phyloP scores from a whole-genome alignment of 164 flowering plant species.

The Dillenia turbinata region DNA sequence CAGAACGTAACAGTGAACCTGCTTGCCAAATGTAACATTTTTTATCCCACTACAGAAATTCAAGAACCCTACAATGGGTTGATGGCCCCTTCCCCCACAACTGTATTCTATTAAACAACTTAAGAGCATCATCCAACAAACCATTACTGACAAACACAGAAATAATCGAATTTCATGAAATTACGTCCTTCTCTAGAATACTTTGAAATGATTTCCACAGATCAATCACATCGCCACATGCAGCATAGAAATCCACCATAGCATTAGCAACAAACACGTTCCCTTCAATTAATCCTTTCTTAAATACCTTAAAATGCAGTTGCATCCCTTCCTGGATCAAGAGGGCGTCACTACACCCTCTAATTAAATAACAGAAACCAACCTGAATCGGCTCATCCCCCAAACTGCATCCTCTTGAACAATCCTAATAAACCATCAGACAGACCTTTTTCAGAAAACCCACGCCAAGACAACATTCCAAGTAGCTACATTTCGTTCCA shows the following conservation, averaged over 20 bases:
- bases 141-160: slow-evolving; percentile 42
- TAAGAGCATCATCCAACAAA: slow-evolving; percentile 35
- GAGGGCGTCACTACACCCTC: slow-evolving; percentile 38
- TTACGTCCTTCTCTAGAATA: slow-evolving; percentile 44
- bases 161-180: slow-evolving; percentile 78
- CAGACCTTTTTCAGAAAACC: slow-evolving; percentile 41
- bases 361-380: slow-evolving; percentile 54
- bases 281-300: slow-evolving; percentile 39
- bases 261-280: slow-evolving; percentile 63
- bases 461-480: slow-evolving; percentile 62
- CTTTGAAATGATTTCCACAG: slow-evolving; percentile 41
- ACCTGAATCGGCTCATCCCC: slow-evolving; percentile 48
- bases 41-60: slow-evolving; percentile 31
- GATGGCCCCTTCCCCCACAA: slow-evolving; percentile 64
- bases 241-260: slow-evolving; percentile 69
- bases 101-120: slow-evolving; percentile 45
- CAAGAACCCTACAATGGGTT: slow-evolving; percentile 48
- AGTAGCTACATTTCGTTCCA: slow-evolving; percentile 40
- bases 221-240: slow-evolving; percentile 42
- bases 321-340: slow-evolving; percentile 48
- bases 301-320: slow-evolving; percentile 52
- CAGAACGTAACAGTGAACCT: slow-evolving; percentile 47
- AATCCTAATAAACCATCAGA: slow-evolving; percentile 27
- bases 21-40: slow-evolving; percentile 42
- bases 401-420: slow-evolving; percentile 30